Conservation (phyloP, 2,329 filamentous ascomycete genomes). For the Colletotrichum sublineola region DNA sequence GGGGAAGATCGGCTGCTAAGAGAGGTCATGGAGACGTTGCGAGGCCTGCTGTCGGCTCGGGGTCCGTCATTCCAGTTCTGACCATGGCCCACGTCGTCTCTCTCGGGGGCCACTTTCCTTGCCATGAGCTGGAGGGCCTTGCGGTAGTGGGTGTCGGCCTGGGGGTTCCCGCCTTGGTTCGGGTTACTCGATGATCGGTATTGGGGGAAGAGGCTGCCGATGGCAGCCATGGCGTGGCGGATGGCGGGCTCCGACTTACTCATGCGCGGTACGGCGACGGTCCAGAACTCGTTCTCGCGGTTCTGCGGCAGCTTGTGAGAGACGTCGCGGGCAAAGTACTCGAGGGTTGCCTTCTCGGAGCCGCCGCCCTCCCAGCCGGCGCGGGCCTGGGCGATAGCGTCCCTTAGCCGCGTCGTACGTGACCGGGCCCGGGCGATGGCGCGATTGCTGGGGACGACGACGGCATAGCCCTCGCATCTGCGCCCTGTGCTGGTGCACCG, state of each 20-base stretch:
- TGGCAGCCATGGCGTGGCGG: conserved; percentile 63
- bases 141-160: conserved; percentile 7
- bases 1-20: conserved; percentile 26
- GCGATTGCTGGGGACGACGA: conserved; percentile 39
- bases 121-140: conserved; percentile 13
- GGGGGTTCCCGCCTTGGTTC: conserved; percentile 17
- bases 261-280: conserved; percentile 59
- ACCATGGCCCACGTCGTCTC: background rate
- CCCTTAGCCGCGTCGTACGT: conserved; percentile 37
- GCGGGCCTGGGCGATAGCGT: conserved; percentile 31
- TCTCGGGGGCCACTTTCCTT: background rate
- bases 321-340: conserved; percentile 52
- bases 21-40: conserved; percentile 2
- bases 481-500: conserved; percentile 68
- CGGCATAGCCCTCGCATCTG: conserved; percentile 67
- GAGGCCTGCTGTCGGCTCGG: background rate
- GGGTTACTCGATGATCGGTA: conserved; percentile 51
- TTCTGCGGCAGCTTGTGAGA: conserved; percentile 54
- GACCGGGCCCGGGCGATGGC: conserved; percentile 37
- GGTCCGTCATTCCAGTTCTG: background rate
- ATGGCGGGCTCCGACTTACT: conserved; percentile 60
- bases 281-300: conserved; percentile 61
- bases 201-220: conserved; percentile 54
- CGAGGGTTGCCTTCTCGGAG: conserved; percentile 47
- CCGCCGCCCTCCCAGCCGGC: conserved; percentile 29